phyloP scores from a whole-genome alignment of 23 red algal genomes.

The Porphyridium purpureum region DNA sequence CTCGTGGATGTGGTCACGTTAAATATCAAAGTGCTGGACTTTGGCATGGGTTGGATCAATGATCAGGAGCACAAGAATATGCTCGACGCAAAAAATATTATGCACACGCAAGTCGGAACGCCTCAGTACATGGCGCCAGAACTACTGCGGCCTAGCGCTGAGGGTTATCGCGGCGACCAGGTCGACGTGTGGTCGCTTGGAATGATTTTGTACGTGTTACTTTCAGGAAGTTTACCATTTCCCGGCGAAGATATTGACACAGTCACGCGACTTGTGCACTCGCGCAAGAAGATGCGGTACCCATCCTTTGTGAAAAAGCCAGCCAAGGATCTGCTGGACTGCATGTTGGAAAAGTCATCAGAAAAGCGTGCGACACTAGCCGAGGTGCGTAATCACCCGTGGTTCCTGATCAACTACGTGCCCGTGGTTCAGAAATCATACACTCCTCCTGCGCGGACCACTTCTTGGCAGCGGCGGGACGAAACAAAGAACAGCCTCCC shows the following conservation, averaged over 20 bases:
- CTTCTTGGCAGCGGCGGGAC: too few relatives aligned
- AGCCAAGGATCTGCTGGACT: too few relatives aligned
- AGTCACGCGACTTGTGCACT: slow-evolving; percentile 19
- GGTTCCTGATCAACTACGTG: too few relatives aligned
- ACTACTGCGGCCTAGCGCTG: slow-evolving; percentile 10
- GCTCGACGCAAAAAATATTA: slow-evolving; percentile 31
- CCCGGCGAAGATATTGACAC: slow-evolving; percentile 22
- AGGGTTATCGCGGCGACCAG: slow-evolving; percentile 44
- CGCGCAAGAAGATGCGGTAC: too few relatives aligned
- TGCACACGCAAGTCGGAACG: slow-evolving; percentile 37
- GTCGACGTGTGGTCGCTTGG: slow-evolving; percentile 63
- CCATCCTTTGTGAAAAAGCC: too few relatives aligned
- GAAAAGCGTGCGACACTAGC: slow-evolving; percentile 18
- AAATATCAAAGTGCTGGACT: slow-evolving; percentile 53
- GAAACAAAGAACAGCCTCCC: too few relatives aligned
- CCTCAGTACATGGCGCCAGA: slow-evolving; percentile 66
- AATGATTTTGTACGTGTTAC: slow-evolving; percentile 38
- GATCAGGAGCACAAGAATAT: slow-evolving; percentile 1
- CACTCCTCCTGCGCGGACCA: too few relatives aligned
- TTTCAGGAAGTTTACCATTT: slow-evolving; percentile 45
- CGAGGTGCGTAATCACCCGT: slow-evolving; percentile 66
- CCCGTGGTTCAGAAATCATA: too few relatives aligned
- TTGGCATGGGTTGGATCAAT: slow-evolving; percentile 55
- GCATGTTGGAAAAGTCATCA: too few relatives aligned
- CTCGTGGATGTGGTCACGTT: slow-evolving; percentile 51